Evolutionary conservation across 2,329 filamentous ascomycete genomes (phyloP).

Genomic region (Ophiosphaerella korrae): DNA sequence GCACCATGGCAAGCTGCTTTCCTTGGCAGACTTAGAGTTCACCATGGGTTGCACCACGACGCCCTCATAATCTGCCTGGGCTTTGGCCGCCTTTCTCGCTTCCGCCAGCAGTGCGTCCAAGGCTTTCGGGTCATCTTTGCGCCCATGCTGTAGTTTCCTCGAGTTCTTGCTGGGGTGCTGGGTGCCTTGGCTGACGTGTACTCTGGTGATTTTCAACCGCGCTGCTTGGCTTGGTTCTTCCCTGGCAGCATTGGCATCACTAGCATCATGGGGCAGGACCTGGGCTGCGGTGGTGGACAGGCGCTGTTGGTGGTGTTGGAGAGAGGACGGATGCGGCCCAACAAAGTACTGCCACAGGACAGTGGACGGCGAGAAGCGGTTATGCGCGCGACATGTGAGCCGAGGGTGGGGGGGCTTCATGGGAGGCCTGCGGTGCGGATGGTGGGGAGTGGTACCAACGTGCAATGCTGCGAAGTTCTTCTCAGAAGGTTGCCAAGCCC

Average conservation of each 20-base stretch:
- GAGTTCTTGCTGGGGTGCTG: no score
- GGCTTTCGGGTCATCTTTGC: conserved; percentile 1
- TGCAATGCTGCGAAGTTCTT: background rate
- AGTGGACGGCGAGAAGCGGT: conserved; percentile 38
- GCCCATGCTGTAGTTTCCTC: background rate
- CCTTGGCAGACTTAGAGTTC: background rate
- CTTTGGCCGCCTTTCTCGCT: conserved; percentile 14
- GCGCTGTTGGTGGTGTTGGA: conserved; percentile 20
- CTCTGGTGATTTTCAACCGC: no score
- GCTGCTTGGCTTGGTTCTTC: background rate
- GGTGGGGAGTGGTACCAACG: background rate
- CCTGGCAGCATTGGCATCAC: background rate
- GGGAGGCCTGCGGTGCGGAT: conserved; percentile 13
- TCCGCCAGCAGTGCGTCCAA: conserved; percentile 2
- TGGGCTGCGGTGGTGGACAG: conserved; percentile 21
- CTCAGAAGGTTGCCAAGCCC: conserved; percentile 18
- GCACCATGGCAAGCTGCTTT: conserved; percentile 26
- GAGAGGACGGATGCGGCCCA: conserved; percentile 13
- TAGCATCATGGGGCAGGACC: conserved; percentile 2
- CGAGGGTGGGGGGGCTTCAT: conserved; percentile 33
- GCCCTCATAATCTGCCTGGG: conserved; percentile 21
- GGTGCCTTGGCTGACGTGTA: no score
- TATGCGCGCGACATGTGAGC: conserved; percentile 39
- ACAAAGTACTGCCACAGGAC: conserved; percentile 44
- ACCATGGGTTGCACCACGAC: conserved; percentile 20